Evolutionary conservation across 2,329 filamentous ascomycete genomes (phyloP), one percentile per base, ranked within the genome.

Genomic region (Claviceps quebecensis): DNA sequence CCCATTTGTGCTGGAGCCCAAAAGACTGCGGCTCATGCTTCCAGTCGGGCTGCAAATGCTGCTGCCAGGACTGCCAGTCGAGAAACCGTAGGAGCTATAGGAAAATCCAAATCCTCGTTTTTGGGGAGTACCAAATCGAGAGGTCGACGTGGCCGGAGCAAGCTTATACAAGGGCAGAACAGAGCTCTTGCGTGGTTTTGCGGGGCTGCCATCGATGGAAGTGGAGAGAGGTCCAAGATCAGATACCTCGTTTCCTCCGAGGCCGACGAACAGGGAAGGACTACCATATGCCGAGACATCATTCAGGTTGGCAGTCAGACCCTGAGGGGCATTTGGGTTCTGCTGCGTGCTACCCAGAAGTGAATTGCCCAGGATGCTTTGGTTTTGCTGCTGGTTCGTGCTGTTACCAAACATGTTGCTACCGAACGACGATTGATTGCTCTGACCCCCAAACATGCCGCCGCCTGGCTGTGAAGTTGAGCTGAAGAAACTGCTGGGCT

Each of bases 201-300:
- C 29, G 29, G 29, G 71, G 66, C 81, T 83, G 56, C 82, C 84
- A 8, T 83, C 85, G 13, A 97, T 75, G 0, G 94, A 93, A 0
- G 91, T 97, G 8, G 91, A 93, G 56, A 98, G 76, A 3, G 94
- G 93, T 2, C 93, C 93, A 3, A 89, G 86, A 60, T 89, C 89
- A 65, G 66, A 76, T 50, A 72, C 70, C 70, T 69, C 86, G 69
- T 62, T 81, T 63, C 63, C 75, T 58, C 74, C 74, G 16, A 96
- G 71, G 50, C 83, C 84, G 36, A 83, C 80, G 67, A 97, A 97
- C 19, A 98, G 76, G 1, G 88, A 87, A 45, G 87, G 80, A 50
- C 87, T 89, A 41, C 93, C 93, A 62, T 95, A 98, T 0, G 94
- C 91, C 49, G 86, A 88, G n/a, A 82, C 75, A 56, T 91, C 88